phyloP scores from a whole-genome alignment of 2,329 filamentous ascomycete genomes.

The Sporothrix pseudoabietina region DNA sequence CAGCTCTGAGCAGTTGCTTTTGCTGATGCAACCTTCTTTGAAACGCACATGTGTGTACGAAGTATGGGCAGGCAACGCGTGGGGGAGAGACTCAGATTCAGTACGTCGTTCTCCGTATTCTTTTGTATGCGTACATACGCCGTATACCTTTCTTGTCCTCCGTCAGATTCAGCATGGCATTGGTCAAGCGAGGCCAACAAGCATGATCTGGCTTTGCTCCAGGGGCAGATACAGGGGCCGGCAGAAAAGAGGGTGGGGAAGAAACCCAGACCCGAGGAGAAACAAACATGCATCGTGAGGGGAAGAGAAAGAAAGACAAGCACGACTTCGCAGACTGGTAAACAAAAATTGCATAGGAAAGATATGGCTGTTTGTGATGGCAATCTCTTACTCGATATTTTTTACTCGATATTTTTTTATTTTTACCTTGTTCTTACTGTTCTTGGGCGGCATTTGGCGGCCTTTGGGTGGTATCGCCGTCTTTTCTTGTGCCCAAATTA shows the following conservation, averaged over 20 bases:
- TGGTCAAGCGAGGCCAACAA: background rate
- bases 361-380: background rate
- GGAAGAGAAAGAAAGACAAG: background rate
- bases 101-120: background rate
- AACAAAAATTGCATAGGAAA: background rate
- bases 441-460: background rate
- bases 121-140: background rate
- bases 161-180: background rate
- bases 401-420: background rate
- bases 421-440: background rate
- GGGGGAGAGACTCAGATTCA: background rate
- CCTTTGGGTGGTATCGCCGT: background rate
- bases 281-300: background rate
- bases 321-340: background rate
- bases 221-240: slow-evolving; percentile 3
- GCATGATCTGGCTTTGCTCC: background rate
- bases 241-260: background rate
- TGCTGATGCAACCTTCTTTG: background rate
- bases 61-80: background rate
- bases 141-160: background rate
- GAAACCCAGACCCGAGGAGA: background rate
- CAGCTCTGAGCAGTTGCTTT: background rate
- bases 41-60: background rate
- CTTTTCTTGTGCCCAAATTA: background rate
- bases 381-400: background rate